Evolutionary conservation across 2,329 filamentous ascomycete genomes (phyloP).

Genomic region (Cadophora malorum): DNA sequence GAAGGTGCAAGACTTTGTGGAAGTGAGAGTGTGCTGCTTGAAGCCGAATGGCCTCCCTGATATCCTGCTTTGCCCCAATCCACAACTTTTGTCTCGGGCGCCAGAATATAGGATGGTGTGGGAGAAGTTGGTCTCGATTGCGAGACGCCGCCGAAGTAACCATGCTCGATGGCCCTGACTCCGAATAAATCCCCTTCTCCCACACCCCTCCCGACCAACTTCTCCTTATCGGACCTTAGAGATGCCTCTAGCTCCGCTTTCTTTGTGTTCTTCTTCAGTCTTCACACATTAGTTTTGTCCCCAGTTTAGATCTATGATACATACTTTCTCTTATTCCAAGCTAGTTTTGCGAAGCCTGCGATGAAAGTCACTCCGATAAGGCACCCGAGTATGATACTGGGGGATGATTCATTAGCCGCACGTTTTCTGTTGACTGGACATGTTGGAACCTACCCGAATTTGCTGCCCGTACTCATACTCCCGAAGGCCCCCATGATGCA

Average conservation of each 20-base stretch:
- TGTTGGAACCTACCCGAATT: conserved; percentile 32
- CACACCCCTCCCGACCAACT: conserved; percentile 31
- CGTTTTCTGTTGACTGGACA: neutral
- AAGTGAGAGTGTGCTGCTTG: conserved; percentile 26
- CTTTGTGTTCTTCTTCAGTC: conserved; percentile 32
- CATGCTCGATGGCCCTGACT: conserved; percentile 38
- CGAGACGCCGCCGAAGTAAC: conserved; percentile 39
- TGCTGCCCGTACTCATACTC: conserved; percentile 22
- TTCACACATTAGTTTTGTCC: conserved; percentile 22
- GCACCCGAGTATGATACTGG: conserved; percentile 35
- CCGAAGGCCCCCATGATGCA: conserved; percentile 36
- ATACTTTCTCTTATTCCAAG: conserved; percentile 39
- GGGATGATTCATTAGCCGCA: neutral
- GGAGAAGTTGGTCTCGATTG: conserved; percentile 39
- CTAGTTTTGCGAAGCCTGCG: conserved; percentile 37
- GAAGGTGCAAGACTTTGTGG: conserved; percentile 21
- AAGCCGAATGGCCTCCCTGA: conserved; percentile 14
- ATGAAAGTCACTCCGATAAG: conserved; percentile 34
- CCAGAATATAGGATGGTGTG: conserved; percentile 31
- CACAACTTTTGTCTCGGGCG: conserved; percentile 26
- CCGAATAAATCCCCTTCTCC: conserved; percentile 40
- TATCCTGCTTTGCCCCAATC: conserved; percentile 29
- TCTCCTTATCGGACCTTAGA: conserved; percentile 31
- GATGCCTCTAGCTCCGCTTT: conserved; percentile 32
- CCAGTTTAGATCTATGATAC: neutral